A percentile compares a stretch with the other conserved stretches of the same genome.
Evolutionary conservation across 2,329 filamentous ascomycete genomes (phyloP).

Genomic region (Pseudopyrenochaeta lycopersici): DNA sequence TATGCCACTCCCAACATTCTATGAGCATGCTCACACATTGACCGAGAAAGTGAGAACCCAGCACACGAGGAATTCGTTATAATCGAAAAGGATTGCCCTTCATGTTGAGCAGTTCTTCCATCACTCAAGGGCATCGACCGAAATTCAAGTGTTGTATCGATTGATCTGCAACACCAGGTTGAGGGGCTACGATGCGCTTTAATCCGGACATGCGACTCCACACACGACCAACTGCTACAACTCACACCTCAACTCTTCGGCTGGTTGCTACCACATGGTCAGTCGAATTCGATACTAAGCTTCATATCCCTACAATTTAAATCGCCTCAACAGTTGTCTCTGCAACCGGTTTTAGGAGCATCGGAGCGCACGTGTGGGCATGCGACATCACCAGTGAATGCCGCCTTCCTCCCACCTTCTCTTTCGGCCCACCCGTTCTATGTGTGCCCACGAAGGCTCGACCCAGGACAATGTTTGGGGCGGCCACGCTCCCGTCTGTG

Average conservation of each 20-base stretch:
- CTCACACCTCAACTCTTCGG: neutral
- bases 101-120: too few relatives aligned
- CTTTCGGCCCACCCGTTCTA: constrained; percentile 25
- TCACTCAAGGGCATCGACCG: too few relatives aligned
- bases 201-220: neutral
- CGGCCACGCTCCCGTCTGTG: constrained; percentile 34
- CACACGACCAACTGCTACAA: neutral
- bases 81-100: too few relatives aligned
- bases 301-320: neutral
- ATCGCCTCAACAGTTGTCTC: neutral
- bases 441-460: constrained; percentile 10
- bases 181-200: neutral
- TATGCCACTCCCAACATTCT: too few relatives aligned
- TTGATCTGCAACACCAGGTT: too few relatives aligned
- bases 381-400: constrained; percentile 12
- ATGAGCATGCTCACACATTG: too few relatives aligned
- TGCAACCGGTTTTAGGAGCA: neutral
- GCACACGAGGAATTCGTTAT: too few relatives aligned
- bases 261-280: neutral
- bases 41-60: too few relatives aligned
- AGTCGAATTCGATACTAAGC: neutral
- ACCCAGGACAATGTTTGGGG: constrained; percentile 21
- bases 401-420: neutral
- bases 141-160: too few relatives aligned
- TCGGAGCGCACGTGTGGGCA: constrained; percentile 25